phyloP scores from a whole-genome alignment of 495 filamentous ascomycete genomes.

The Pseudevernia furfuracea region DNA sequence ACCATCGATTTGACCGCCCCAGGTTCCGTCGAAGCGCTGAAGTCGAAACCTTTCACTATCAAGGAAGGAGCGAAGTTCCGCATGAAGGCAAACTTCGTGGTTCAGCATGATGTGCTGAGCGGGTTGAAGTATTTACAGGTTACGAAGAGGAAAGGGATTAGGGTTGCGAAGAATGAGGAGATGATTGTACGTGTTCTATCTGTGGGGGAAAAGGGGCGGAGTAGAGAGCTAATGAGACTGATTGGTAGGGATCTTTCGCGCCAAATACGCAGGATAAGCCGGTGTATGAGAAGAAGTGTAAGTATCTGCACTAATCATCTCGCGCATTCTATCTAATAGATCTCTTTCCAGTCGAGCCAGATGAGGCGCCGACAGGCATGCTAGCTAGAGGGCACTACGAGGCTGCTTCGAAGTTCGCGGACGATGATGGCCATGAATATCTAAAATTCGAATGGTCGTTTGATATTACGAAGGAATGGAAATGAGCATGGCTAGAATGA shows the following conservation, averaged over 20 bases:
- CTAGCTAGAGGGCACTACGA: slow-evolving; percentile 78
- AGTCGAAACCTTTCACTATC: slow-evolving; percentile 87
- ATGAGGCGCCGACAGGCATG: slow-evolving; percentile 87
- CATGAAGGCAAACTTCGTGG: slow-evolving; percentile 88
- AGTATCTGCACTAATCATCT: slow-evolving; percentile 31
- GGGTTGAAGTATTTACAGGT: slow-evolving; percentile 92
- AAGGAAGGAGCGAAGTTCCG: slow-evolving; percentile 89
- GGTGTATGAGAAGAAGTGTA: slow-evolving; percentile 83
- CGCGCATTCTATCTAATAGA: neutral
- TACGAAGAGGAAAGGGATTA: slow-evolving; percentile 78
- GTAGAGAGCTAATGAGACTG: neutral
- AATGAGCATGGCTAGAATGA: slow-evolving; percentile 25
- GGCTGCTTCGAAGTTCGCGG: slow-evolving; percentile 76
- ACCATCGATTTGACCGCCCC: slow-evolving; percentile 66
- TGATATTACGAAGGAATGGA: slow-evolving; percentile 93
- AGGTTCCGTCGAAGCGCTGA: slow-evolving; percentile 61
- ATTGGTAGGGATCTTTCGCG: slow-evolving; percentile 66
- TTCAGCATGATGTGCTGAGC: slow-evolving; percentile 89
- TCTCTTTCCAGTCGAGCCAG: slow-evolving; percentile 59
- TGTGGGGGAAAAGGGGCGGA: neutral
- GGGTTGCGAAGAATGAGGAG: slow-evolving; percentile 82
- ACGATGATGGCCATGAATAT: slow-evolving; percentile 83
- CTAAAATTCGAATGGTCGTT: slow-evolving; percentile 90
- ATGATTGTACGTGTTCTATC: slow-evolving; percentile 68
- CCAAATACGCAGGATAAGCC: slow-evolving; percentile 81